These are phyloP conservation scores for Clonostachys sp. DNA, from an alignment of 2,329 filamentous ascomycete genomes.

Conservation along the genomic window DNA sequence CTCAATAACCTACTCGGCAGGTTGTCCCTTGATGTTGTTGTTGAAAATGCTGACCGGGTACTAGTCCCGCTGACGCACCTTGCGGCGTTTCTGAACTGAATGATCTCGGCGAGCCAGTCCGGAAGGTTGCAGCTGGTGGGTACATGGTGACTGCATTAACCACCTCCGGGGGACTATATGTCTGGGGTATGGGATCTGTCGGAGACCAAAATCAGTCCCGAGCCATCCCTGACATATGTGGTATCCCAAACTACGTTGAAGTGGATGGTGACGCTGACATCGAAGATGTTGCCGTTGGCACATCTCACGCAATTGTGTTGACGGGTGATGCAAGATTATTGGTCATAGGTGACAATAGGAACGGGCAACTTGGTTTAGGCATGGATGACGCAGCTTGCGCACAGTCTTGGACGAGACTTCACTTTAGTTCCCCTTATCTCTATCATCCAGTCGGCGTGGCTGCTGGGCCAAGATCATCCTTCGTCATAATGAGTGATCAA, in stretches of 20 bases:
- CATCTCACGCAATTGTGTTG: conserved; percentile 53
- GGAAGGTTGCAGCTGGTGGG: conserved; percentile 49
- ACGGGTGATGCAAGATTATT: conserved; percentile 44
- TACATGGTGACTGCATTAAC: conserved; percentile 56
- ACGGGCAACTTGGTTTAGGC: conserved; percentile 54
- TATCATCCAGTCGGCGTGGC: conserved; percentile 32
- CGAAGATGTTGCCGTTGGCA: conserved; percentile 52
- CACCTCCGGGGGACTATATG: conserved; percentile 51
- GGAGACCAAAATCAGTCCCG: conserved; percentile 19
- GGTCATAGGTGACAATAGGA: conserved; percentile 49
- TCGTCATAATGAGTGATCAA: conserved; percentile 28
- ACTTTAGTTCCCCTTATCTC: conserved; percentile 15
- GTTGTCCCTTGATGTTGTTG: conserved; percentile 1
- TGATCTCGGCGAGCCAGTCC: conserved; percentile 46
- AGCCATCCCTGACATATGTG: conserved; percentile 20
- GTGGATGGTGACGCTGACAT: conserved; percentile 46
- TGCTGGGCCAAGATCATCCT: conserved; percentile 44
- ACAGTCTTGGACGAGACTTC: conserved; percentile 28
- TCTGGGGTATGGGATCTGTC: conserved; percentile 44
- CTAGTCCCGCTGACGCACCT: conserved; percentile 36
- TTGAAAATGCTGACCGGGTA: conserved; percentile 3
- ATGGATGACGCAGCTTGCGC: conserved; percentile 2
- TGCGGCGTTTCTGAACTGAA: conserved; percentile 39
- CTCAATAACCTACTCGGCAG: conserved; percentile 13
- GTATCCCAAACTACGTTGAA: conserved; percentile 36